Evolutionary conservation across 208 protist species (phyloP), one percentile per base, ranked within the genome.

Genomic region (Wallacemonas sp.): DNA sequence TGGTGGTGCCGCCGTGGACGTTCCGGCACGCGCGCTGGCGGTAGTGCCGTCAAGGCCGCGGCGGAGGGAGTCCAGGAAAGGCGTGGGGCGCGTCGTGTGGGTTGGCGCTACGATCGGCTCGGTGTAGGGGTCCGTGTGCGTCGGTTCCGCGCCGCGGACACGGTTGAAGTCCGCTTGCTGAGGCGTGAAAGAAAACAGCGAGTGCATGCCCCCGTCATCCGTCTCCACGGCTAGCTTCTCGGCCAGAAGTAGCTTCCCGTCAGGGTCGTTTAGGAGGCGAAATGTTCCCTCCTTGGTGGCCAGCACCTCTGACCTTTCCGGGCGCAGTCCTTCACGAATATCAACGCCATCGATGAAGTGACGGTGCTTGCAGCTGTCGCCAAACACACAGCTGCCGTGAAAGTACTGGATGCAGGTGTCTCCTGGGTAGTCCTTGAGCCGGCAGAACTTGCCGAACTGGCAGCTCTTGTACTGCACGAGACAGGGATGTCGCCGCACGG

Each of bases 381-480:
- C 89, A 68, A 83, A 92, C 5, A 89, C 53, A 56, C 89, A 95
- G 60, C 28, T 58, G 21, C 86, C 82, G n/a, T 75, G 73, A 34
- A 82, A 80, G 71, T 95, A 72, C 33, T 90, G 74, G 26, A 95
- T 88, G 63, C 89, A 95, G 9, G 72, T 69, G 59, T 95, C 77
- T 5, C 82, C 83, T 0, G 89, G 89, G 33, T 76, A 75, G 47
- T 92, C 73, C 33, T 68, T 75, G 22, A 95, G 66, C 3, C 61
- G 41, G 41, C 89, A 95, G 31, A 42, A 36, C n/a, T 86, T 44
- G 8, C 89, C 89, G 58, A 66, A 93, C 54, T 63, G 38, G 59
- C 89, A 95, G 4, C 21, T 75, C 46, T 88, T 88, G 66, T 83
- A 85, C 68, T 91, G 85, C 22, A 86, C 84, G 21, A 93, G 72